Evolutionary conservation across 164 flowering plant species (phyloP), one percentile per base, ranked within the genome.

Genomic region (Stephania cephalantha): DNA sequence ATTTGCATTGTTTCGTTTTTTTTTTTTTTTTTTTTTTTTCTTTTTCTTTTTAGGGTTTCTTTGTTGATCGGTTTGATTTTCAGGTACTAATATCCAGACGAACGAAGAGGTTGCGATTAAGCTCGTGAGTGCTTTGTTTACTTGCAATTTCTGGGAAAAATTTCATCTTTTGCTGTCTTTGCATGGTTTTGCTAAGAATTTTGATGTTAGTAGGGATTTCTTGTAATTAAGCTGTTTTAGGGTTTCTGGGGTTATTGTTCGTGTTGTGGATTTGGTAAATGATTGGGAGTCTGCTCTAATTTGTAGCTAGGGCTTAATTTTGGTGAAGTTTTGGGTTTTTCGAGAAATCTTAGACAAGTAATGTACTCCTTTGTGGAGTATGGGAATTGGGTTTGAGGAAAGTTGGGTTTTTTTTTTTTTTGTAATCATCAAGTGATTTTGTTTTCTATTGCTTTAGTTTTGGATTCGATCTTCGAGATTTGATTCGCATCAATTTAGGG

Each of bases 81-180:
- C 87, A 91, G 97, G 97, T 72, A 90, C 93, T 68, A 89, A 91
- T 78, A 85, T 87, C 75, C 97, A 93, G 86, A 91, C 91, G 1
- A 93, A 89, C 74, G 96, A 93, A 74, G 96, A 93, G 84, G 94
- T 93, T 42, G 97, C 94, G 6, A 88, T 93, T 82, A 93, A 93
- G 87, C 96, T 93, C 69, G 97, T 93, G 76, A 87, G 94, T 84
- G 17, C 29, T 73, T 44, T 52, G 29, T 30, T 35, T 31, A 69
- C 22, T 3, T 73, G 10, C 9, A 58, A 61, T 55, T 1, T 66
- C 29, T 46, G 1, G 29, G 11, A 50, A 50, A 50, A 50, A 50
- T 67, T 22, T 30, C 8, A 11, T 18, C 29, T 9, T 48, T 22
- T 71, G 9, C 17, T 29, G 0, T 72, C 18, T 1, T 72, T 17